Percentiles rank a stretch among this genome's conserved stretches.
Conservation (phyloP, 208 protist species). For the Cochliopodium minus region DNA sequence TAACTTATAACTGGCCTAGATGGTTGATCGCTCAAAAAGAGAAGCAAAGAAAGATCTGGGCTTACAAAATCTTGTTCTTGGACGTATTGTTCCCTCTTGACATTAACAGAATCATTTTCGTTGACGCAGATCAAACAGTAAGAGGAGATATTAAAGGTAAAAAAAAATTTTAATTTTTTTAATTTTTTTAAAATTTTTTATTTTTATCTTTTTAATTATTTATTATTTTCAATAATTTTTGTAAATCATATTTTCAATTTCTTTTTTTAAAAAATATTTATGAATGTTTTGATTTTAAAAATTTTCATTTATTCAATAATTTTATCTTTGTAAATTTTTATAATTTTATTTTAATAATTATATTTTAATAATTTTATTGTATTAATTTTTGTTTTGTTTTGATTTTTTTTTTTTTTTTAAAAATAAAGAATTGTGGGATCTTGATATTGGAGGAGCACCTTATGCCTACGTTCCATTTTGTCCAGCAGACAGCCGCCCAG, state of each 20-base stretch:
- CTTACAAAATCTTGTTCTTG: slow-evolving; percentile 97
- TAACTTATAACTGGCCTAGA: slow-evolving; percentile 92
- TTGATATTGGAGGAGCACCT: slow-evolving; percentile 73
- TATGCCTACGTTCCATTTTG: slow-evolving; percentile 94
- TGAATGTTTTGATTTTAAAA: too few species aligned
- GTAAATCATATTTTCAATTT: too few species aligned
- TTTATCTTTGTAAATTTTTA: too few species aligned
- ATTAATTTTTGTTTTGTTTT: too few species aligned
- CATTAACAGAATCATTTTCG: slow-evolving; percentile 88
- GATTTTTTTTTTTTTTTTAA: too few species aligned
- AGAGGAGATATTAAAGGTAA: slow-evolving; percentile 36
- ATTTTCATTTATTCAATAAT: too few species aligned
- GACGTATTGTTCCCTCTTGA: slow-evolving; percentile 93
- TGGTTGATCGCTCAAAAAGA: slow-evolving; percentile 82
- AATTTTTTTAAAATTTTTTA: too few species aligned
- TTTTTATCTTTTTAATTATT: neutral
- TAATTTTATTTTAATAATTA: too few species aligned
- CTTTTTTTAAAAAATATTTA: too few species aligned
- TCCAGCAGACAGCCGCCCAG: slow-evolving; percentile 45
- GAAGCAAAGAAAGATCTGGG: slow-evolving; percentile 97
- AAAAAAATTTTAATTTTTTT: neutral
- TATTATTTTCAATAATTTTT: too few species aligned
- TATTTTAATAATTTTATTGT: too few species aligned
- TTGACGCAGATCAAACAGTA: slow-evolving; percentile 91
- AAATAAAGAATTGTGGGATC: slow-evolving; percentile 78